A percentile compares a stretch with the other conserved stretches of the same genome.
phyloP scores from a whole-genome alignment of 768 basidiomycete species.

The Psilocybe subaeruginosa region DNA sequence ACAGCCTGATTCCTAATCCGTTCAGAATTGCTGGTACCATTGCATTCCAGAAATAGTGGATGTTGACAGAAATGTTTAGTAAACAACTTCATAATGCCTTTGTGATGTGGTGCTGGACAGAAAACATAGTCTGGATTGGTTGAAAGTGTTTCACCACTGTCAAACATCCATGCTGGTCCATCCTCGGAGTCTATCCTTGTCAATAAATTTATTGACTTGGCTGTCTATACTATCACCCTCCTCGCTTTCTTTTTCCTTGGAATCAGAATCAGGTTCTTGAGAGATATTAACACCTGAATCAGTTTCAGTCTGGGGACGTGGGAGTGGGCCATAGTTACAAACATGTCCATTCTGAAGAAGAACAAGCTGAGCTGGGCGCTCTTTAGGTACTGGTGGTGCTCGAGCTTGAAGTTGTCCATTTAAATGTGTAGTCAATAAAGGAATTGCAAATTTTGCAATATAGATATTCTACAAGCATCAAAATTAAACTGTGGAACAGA shows the following conservation, averaged over 20 bases:
- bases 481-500: too few relatives aligned
- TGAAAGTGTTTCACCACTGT: not conserved
- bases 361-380: not conserved
- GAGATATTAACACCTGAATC: too few relatives aligned
- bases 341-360: too few relatives aligned
- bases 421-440: not conserved
- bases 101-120: constrained; percentile 12
- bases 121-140: constrained; percentile 11
- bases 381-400: not conserved
- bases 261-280: too few relatives aligned
- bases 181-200: constrained; percentile 8
- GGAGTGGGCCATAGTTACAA: too few relatives aligned
- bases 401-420: not conserved
- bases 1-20: constrained; percentile 30
- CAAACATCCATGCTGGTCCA: constrained; percentile 13
- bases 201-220: constrained; percentile 2
- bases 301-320: too few relatives aligned
- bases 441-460: not conserved
- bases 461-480: not conserved
- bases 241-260: not conserved
- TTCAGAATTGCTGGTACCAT: constrained; percentile 3
- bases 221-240: not conserved
- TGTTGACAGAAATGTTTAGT: constrained; percentile 29
- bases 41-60: constrained; percentile 22
- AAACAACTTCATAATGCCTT: constrained; percentile 17